Conservation (phyloP, 2,329 filamentous ascomycete genomes). For the Aureobasidium vineae region DNA sequence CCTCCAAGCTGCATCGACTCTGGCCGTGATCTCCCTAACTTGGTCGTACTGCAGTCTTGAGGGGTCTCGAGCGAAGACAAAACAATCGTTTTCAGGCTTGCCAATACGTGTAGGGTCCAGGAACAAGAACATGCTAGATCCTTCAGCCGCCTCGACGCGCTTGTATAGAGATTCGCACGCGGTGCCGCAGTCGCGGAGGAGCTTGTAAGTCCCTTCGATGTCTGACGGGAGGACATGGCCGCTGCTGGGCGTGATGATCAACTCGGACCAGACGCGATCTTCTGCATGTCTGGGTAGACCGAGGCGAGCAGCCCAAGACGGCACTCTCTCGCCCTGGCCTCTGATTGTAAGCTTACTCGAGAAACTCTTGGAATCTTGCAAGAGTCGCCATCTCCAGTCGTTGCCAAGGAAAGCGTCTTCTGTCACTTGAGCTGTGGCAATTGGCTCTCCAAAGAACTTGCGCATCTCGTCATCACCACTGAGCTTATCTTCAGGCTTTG, state of each 20-base stretch:
- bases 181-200: conserved; percentile 58
- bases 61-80: conserved; percentile 57
- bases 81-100: conserved; percentile 49
- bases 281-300: conserved; percentile 42
- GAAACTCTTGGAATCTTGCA: conserved; percentile 24
- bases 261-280: conserved; percentile 46
- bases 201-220: conserved; percentile 52
- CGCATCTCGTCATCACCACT: conserved; percentile 31
- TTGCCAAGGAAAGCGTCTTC: conserved; percentile 40
- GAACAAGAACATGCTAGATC: conserved; percentile 54
- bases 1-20: conserved; percentile 49
- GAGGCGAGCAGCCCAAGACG: conserved; percentile 42
- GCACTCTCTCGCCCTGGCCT: conserved; percentile 30
- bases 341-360: conserved; percentile 31
- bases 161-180: conserved; percentile 56
- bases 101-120: conserved; percentile 55
- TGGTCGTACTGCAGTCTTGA: conserved; percentile 49
- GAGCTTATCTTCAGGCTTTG: conserved; percentile 28
- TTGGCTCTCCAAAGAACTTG: conserved; percentile 31
- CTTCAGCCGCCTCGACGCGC: conserved; percentile 32
- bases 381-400: conserved; percentile 47
- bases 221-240: neutral
- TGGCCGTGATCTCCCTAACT: conserved; percentile 47
- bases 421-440: conserved; percentile 32
- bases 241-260: conserved; percentile 41